Evolutionary conservation across 2,329 filamentous ascomycete genomes (phyloP).

Genomic region (Alternaria metachromatica): DNA sequence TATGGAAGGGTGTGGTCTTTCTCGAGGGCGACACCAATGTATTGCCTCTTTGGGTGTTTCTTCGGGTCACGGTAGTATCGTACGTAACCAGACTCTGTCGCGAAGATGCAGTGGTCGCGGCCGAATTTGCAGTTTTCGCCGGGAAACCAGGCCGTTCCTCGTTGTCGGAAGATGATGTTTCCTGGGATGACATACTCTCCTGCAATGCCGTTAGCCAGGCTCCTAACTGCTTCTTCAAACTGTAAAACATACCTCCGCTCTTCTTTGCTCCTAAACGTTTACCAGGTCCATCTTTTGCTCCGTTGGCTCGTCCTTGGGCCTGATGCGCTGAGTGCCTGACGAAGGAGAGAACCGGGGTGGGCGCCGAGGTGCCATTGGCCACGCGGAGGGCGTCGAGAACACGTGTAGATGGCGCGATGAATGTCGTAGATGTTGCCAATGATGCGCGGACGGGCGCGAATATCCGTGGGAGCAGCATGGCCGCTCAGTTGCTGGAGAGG

Average conservation of each 20-base stretch:
- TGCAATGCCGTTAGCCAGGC: constrained; percentile 44
- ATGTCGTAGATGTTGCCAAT: constrained; percentile 25
- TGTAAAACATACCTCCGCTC: constrained; percentile 69
- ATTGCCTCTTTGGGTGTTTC: constrained; percentile 84
- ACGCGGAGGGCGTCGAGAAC: constrained; percentile 41
- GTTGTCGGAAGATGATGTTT: constrained; percentile 97
- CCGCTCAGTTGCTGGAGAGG: constrained; percentile 28
- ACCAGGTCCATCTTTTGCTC: constrained; percentile 71
- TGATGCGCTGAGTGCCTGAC: constrained; percentile 69
- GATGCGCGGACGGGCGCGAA: constrained; percentile 46
- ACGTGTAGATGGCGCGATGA: constrained; percentile 34
- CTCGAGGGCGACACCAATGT: constrained; percentile 91
- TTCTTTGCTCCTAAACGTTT: constrained; percentile 97
- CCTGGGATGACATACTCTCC: constrained; percentile 93
- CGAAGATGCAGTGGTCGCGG: constrained; percentile 94
- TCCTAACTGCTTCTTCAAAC: not conserved
- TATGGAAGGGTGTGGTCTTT: constrained; percentile 81
- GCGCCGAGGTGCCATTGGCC: constrained; percentile 40
- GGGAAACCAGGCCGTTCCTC: constrained; percentile 91
- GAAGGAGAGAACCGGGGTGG: constrained; percentile 52
- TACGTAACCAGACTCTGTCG: constrained; percentile 85
- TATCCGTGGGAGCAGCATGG: constrained; percentile 51
- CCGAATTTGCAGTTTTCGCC: constrained; percentile 96
- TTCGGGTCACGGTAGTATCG: constrained; percentile 93
- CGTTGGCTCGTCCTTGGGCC: constrained; percentile 71